Percentiles rank a stretch among this genome's conserved stretches.
These are phyloP conservation scores for Botryotinia narcissicola DNA, from an alignment of 2,329 filamentous ascomycete genomes.

Conservation along the genomic window DNA sequence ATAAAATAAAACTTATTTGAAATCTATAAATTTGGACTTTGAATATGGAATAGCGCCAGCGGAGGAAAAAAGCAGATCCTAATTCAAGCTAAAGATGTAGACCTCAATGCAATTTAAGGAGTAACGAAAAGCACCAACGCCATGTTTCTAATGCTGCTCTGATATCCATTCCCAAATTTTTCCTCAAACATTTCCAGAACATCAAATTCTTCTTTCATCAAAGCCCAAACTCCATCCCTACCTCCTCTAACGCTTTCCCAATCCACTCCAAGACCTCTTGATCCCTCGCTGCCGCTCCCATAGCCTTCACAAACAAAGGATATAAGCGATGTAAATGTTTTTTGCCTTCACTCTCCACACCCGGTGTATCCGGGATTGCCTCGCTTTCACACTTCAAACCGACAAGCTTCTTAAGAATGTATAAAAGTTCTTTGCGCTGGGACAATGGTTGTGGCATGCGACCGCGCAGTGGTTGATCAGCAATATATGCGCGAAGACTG, in stretches of 20 bases:
- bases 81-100: not conserved
- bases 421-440: slow-evolving; percentile 74
- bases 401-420: slow-evolving; percentile 65
- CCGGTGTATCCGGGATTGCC: slow-evolving; percentile 59
- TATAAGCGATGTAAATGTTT: slow-evolving; percentile 82
- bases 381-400: slow-evolving; percentile 66
- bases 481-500: slow-evolving; percentile 78
- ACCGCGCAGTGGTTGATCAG: slow-evolving; percentile 86
- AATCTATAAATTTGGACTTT: not conserved
- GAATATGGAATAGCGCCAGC: not conserved
- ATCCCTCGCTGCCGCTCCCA: slow-evolving; percentile 61
- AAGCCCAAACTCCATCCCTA: slow-evolving; percentile 54
- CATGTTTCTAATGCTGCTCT: not conserved
- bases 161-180: not conserved
- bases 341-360: slow-evolving; percentile 55
- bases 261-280: slow-evolving; percentile 57
- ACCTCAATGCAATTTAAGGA: not conserved
- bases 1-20: not conserved
- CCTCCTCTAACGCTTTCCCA: slow-evolving; percentile 58
- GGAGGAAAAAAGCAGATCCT: not conserved
- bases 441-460: slow-evolving; percentile 83
- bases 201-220: slow-evolving; percentile 21
- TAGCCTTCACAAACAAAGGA: slow-evolving; percentile 67
- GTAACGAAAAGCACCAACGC: not conserved
- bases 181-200: slow-evolving; percentile 14